These are phyloP conservation scores for Boletellus sp. DNA, from an alignment of 768 basidiomycete species.

Conservation along the genomic window DNA sequence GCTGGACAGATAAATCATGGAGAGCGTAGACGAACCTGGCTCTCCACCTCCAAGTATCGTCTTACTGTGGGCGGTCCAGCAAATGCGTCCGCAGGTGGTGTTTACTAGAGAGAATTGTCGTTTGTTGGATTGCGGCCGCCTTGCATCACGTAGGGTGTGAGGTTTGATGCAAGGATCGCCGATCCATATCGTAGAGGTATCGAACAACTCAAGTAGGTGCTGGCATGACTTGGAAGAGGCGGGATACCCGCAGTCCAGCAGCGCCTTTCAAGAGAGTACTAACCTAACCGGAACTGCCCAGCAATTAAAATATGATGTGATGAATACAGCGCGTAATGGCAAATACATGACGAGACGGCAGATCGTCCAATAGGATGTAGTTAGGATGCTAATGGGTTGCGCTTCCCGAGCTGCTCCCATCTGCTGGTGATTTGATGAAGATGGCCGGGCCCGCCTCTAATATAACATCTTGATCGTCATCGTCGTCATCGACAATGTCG, in stretches of 20 bases:
- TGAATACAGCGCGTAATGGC: constrained; percentile 11
- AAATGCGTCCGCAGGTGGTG: constrained; percentile 17
- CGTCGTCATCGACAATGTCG: constrained; percentile 58
- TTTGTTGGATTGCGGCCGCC: constrained; percentile 10
- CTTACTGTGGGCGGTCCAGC: constrained; percentile 10
- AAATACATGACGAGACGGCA: constrained; percentile 17
- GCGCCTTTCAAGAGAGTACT: too few species aligned
- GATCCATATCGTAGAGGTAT: too few species aligned
- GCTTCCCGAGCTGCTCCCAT: constrained; percentile 25
- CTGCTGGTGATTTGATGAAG: constrained; percentile 36
- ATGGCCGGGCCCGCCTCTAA: constrained; percentile 71
- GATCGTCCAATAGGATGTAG: constrained; percentile 7
- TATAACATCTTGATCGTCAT: constrained; percentile 52
- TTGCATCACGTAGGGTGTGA: constrained; percentile 32
- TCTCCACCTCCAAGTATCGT: too few species aligned
- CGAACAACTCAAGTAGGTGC: too few species aligned
- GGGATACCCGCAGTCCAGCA: too few species aligned
- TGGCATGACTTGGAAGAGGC: too few species aligned
- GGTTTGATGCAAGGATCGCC: too few species aligned
- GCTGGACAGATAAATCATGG: constrained; percentile 10
- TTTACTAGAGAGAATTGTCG: constrained; percentile 10
- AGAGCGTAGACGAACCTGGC: neutral
- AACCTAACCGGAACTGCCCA: neutral
- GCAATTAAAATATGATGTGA: constrained; percentile 1
- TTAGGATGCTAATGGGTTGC: constrained; percentile 12